Conservation (phyloP, 768 basidiomycete species). For the Leccinellum luteum region DNA sequence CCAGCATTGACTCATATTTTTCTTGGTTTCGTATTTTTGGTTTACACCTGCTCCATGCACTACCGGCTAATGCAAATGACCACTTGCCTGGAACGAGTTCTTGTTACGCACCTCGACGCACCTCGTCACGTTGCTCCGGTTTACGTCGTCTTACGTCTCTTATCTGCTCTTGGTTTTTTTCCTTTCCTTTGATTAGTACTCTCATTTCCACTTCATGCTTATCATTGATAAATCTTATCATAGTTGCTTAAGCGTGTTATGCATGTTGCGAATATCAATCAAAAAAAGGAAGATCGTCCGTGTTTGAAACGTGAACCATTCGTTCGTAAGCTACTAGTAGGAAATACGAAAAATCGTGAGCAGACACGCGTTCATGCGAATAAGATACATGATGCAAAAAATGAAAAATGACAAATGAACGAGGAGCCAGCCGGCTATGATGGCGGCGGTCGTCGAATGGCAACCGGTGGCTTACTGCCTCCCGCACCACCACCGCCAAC, state of each 20-base stretch:
- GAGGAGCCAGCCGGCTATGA: constrained; percentile 1
- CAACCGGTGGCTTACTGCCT: constrained; percentile 33
- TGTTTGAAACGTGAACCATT: background rate
- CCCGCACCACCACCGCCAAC: constrained; percentile 4
- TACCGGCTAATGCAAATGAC: constrained; percentile 4
- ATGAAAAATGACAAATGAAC: background rate
- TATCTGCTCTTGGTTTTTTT: constrained; percentile 6
- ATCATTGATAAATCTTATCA: background rate
- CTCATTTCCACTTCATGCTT: background rate
- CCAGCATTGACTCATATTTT: constrained; percentile 6
- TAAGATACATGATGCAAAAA: background rate
- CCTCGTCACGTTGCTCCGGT: constrained; percentile 15
- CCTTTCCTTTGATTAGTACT: background rate
- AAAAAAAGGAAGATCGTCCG: background rate
- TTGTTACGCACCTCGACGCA: constrained; percentile 11
- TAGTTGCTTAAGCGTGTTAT: background rate
- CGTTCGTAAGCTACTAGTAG: background rate
- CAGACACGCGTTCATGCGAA: background rate
- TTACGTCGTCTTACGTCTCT: constrained; percentile 2
- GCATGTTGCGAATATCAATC: background rate
- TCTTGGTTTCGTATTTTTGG: background rate
- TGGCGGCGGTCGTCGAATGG: constrained; percentile 32
- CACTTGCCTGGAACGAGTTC: constrained; percentile 18
- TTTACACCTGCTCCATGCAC: background rate
- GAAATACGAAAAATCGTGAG: background rate